Base-by-base conservation (phyloP, 148 eudicot species). In the Dianthus caryophyllus region DNA sequence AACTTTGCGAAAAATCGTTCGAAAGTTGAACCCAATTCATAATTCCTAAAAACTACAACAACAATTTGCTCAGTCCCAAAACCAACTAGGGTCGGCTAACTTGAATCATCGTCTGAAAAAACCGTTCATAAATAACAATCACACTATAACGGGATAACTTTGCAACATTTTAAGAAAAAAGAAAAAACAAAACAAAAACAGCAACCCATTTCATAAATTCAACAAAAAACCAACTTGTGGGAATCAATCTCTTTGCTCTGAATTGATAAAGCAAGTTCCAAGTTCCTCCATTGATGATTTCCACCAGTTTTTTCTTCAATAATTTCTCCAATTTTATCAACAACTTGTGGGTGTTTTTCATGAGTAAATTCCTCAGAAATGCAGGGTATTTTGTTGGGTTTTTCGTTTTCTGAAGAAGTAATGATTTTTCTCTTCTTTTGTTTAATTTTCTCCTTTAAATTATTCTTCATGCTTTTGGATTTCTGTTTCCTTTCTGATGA, bases 241-340 rank as follows among this genome's bases (percentile, higher is more conserved):
- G 72, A 13, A 65, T 59, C 69, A 20, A 77, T 20, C 29, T 76
- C 62, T 66, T 84, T 83, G 71, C 74, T 81, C 71, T 88, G 78
- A 15, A 94, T 78, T 1, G 80, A 76, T 20, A 90, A 75, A 69
- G 78, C 68, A 18, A 90, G 67, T 73, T 94, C 84, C 62, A 90
- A 72, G 54, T 88, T 88, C 69, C 81, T 79, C 98, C 98, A 90
- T 46, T 89, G 86, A 69, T 66, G 69, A 18, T 49, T 65, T 13
- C 39, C 58, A 60, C 1, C 30, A 12, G 36, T 9, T 41, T n/a
- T 60, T 47, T 71, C 57, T 0, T 43, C n/a, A 39, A 22, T 69
- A 50, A 61, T 29, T 13, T 59, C 59, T 44, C 41, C 36, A 24
- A 22, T 54, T 26, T 67, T 69, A 9, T 67, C 76, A 36, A 67